Conservation (phyloP, 2,329 filamentous ascomycete species). For the Cordyceps cateniannulata region DNA sequence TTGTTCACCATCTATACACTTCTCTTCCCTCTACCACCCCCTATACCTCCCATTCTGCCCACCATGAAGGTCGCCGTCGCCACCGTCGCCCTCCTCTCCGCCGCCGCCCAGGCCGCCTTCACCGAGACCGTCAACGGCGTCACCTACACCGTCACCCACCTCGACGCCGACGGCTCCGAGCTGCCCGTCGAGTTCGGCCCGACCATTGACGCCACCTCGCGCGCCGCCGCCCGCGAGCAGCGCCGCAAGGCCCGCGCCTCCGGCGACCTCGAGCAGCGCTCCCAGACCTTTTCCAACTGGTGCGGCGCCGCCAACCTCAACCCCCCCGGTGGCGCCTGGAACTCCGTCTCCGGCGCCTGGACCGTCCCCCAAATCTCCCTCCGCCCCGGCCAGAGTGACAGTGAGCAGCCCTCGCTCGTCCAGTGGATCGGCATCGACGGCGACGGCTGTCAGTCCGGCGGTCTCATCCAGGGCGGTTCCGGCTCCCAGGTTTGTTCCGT, state of each 20-base stretch:
- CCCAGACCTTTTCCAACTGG: slow-evolving; percentile 2
- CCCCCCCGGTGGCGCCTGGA: neutral
- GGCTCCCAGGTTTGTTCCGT: neutral
- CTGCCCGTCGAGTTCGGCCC: slow-evolving; percentile 7
- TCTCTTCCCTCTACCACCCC: neutral
- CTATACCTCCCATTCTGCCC: neutral
- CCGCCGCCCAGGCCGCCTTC: neutral
- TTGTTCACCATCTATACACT: neutral
- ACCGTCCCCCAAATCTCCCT: neutral
- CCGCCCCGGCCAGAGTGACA: neutral
- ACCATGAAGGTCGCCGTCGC: slow-evolving; percentile 1
- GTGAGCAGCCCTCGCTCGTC: neutral
- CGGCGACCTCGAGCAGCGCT: slow-evolving; percentile 27
- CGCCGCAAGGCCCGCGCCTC: slow-evolving; percentile 18
- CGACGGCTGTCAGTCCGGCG: neutral
- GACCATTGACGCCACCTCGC: neutral
- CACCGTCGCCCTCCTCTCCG: neutral
- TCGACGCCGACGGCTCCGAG: slow-evolving; percentile 4
- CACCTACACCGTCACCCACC: slow-evolving; percentile 6
- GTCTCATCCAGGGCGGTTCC: neutral
- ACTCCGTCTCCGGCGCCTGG: neutral
- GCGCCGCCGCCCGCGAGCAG: neutral
- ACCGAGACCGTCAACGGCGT: slow-evolving; percentile 5
- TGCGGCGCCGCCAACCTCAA: slow-evolving; percentile 5
- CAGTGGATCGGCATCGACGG: slow-evolving; percentile 8